Evolutionary conservation across 23 red algal genomes (phyloP).

Genomic region (Pyropia yezoensis): DNA sequence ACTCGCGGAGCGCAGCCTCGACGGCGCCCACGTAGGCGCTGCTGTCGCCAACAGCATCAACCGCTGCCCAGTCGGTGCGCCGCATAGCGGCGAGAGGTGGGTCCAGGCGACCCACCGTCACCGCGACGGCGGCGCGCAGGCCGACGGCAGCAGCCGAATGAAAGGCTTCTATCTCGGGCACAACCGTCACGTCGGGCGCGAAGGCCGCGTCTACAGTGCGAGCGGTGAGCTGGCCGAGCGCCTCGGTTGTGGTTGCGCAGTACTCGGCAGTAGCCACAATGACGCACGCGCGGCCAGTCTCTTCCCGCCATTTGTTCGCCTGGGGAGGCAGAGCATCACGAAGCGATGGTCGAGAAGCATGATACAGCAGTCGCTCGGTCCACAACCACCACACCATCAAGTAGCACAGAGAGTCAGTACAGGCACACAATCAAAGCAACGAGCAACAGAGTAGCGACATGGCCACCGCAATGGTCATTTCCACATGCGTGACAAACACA

Average conservation of each 20-base stretch:
- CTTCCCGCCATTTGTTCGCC: constrained; percentile 12
- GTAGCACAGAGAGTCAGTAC: no score
- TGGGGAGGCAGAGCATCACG: background rate
- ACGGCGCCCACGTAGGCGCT: constrained; percentile 48
- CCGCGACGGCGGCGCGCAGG: constrained; percentile 41
- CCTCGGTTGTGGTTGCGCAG: constrained; percentile 68
- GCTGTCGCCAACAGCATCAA: constrained; percentile 71
- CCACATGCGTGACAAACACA: no score
- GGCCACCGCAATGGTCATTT: no score
- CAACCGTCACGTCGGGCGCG: constrained; percentile 52
- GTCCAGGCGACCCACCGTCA: constrained; percentile 53
- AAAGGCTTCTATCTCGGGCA: constrained; percentile 65
- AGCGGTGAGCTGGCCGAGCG: constrained; percentile 51
- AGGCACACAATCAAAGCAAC: no score
- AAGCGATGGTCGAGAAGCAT: background rate
- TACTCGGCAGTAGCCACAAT: constrained; percentile 72
- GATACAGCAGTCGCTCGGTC: no score
- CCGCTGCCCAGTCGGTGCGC: constrained; percentile 39
- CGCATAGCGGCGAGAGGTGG: constrained; percentile 36
- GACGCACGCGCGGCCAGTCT: constrained; percentile 23
- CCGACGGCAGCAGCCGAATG: constrained; percentile 57
- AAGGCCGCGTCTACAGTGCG: constrained; percentile 57
- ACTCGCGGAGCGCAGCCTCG: constrained; percentile 24
- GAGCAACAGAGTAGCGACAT: no score
- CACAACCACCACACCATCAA: no score